Evolutionary conservation across 139 green algal genomes (phyloP).

Genomic region (Closterium sp.): DNA sequence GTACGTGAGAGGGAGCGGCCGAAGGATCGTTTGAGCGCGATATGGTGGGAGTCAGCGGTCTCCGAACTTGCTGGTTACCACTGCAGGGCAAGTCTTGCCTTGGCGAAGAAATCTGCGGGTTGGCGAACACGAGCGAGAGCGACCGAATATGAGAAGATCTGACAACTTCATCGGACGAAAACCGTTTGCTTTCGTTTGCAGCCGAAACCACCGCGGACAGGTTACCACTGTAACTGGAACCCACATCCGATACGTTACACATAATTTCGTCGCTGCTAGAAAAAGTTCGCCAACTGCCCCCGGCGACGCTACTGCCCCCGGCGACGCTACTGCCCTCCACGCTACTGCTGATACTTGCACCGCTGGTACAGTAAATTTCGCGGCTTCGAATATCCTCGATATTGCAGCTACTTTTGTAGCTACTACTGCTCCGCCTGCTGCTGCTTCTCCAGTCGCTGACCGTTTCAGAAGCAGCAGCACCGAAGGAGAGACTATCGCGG

Average conservation of each 20-base stretch:
- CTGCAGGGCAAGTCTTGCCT: neutral
- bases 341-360: neutral
- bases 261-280: neutral
- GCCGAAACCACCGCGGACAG: neutral
- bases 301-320: no score
- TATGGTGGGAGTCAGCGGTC: neutral
- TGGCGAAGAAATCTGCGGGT: neutral
- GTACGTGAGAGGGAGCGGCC: neutral
- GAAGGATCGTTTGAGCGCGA: neutral
- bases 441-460: neutral
- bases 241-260: neutral
- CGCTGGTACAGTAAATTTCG: neutral
- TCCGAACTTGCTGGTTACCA: neutral
- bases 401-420: neutral
- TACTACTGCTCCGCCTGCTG: neutral
- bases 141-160: neutral
- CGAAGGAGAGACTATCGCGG: neutral
- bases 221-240: neutral
- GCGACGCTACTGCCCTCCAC: neutral
- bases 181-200: neutral
- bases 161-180: neutral
- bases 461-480: neutral
- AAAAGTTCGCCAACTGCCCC: neutral
- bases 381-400: neutral
- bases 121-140: neutral